Base-by-base conservation (phyloP, 2,329 filamentous ascomycete species). In the Colletotrichum abscissum region DNA sequence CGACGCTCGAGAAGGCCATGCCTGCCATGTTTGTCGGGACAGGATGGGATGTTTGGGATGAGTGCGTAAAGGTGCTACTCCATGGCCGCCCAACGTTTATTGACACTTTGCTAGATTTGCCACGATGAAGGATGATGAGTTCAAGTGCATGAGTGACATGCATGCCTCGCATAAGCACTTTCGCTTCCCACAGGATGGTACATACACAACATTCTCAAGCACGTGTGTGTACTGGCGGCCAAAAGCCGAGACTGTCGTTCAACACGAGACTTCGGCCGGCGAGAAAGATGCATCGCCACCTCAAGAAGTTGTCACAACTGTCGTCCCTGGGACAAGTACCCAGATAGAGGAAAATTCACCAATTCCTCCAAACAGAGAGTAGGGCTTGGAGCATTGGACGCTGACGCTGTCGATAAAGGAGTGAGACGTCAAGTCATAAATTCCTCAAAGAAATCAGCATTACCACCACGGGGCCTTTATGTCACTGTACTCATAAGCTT, bases 21-120 rank as follows among this genome's bases (percentile, higher is more conserved):
- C 91, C 92, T 0, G 85, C 82, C 0, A 77, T 92, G 2, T 89
- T 91, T 14, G 84, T 93, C 16, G 92, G 91, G 0, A 92, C 88
- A 0, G 82, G 84, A 0, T 86, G 85, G 78, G 81, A 85, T 9
- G 82, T 84, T 1, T 91, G 89, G 87, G 85, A 89, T 63, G 78
- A 81, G 87, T 89, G 77, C 77, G 85, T 81, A 22, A n/a, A 49
- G 19, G 3, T 26, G 16, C 16, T 16, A 8, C 16, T 3, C 46
- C 6, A 12, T 5, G 19, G 55, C 12, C 35, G 1, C 38, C 24
- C n/a, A 19, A 16, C 62, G 24, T 12, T 12, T 26, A 38, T 55
- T 64, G 42, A 67, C 54, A 19, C 5, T 14, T 9, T 4, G 11
- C 3, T 38, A 73, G 69, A 12, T 69, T 69, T 5, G 71, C 69